Base-by-base conservation (phyloP, 1,139 yeast genomes). In the Eremothecium cymbalariae region DNA sequence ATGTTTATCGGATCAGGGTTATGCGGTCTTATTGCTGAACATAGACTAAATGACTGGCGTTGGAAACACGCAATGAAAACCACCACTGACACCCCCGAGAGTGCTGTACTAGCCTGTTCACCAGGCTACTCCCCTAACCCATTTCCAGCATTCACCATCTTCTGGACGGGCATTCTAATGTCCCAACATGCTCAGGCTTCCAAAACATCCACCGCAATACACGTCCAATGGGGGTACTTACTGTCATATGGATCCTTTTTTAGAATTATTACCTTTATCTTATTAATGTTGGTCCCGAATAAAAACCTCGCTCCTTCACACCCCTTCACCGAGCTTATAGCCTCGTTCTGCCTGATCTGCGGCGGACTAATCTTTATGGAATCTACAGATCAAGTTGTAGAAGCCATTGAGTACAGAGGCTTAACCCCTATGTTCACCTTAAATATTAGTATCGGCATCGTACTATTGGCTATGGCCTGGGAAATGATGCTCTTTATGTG, bases 151-250 rank as follows among this genome's bases (percentile, higher is more conserved):
- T 71, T 90, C 45, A 85, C 94, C 8, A 82, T 90, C 25, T 90
- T 83, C 60, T 90, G 96, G 95, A 90, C 97, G 1, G 98, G 98
- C 17, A 68, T 80, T n/a, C 67, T 90, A 43, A 90, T 90, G 98
- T 85, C 96, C 2, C 84, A 80, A 58, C 98, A 90, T 59, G 77
- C 76, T 32, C 98, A 90, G 60, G 84, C 88, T 3, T 77, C 90
- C 0, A 65, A 59, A 31, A 68, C 81, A 21, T 77, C 95, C 2
- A 84, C 97, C 1, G 65, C 63, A 22, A 73, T 90, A 42, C 98
- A 90, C 57, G 63, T 71, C 34, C 96, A 85, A 62, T 90, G 98
- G 98, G 98, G 98, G 4, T 69, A 70, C 39, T 60, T 90, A 51
- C 67, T 90, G 42, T 71, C 86, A 12, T 68, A 74, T 44, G 97